phyloP scores from a whole-genome alignment of 202 grass and related monocot species.

The Zoysia matrella region DNA sequence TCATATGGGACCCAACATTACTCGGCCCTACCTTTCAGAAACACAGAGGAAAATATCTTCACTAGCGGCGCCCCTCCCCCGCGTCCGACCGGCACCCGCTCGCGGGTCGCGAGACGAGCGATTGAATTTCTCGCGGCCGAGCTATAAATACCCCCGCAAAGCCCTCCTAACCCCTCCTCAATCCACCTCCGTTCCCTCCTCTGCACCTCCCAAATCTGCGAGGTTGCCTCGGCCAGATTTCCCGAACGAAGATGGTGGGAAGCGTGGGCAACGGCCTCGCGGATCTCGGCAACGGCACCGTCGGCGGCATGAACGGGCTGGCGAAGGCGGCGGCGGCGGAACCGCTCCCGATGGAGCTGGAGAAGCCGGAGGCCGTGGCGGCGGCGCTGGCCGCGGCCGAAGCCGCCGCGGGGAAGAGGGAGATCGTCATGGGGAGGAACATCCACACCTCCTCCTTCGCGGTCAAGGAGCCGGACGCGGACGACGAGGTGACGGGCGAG shows the following conservation, averaged over 20 bases:
- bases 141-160: slow-evolving; percentile 37
- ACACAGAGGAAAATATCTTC: too few relatives aligned
- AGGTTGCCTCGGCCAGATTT: not conserved
- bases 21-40: too few relatives aligned
- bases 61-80: too few relatives aligned
- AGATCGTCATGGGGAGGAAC: slow-evolving; percentile 82
- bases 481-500: slow-evolving; percentile 86
- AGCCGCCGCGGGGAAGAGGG: slow-evolving; percentile 23
- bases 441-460: slow-evolving; percentile 70
- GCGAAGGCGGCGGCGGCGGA: slow-evolving; percentile 31
- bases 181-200: not conserved
- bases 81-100: too few relatives aligned
- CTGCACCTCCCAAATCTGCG: slow-evolving; percentile 41
- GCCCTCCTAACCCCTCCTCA: not conserved
- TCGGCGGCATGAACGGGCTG: not conserved
- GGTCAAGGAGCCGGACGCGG: slow-evolving; percentile 76
- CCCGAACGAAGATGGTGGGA: slow-evolving; percentile 61
- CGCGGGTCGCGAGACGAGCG: not conserved
- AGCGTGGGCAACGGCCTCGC: slow-evolving; percentile 59
- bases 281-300: slow-evolving; percentile 31
- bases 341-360: slow-evolving; percentile 54
- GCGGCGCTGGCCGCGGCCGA: not conserved
- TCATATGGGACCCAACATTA: too few relatives aligned
- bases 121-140: not conserved
- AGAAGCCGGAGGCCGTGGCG: slow-evolving; percentile 24